These are phyloP conservation scores for Ceratocystis harringtonii DNA, from an alignment of 2,329 filamentous ascomycete species.

Conservation along the genomic window DNA sequence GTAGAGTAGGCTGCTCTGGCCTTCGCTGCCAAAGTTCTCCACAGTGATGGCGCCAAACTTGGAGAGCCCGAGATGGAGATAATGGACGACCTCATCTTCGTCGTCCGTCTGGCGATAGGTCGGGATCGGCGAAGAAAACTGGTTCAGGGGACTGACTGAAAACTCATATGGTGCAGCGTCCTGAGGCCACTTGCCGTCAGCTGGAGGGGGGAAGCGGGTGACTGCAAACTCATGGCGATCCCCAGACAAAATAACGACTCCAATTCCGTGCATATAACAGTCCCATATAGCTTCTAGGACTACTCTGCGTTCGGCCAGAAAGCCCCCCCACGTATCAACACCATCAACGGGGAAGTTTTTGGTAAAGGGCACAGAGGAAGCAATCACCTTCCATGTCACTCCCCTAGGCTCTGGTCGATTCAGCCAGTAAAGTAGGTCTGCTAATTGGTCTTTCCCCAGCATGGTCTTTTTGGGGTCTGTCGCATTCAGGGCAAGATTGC, in stretches of 20 bases:
- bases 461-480: slow-evolving; percentile 61
- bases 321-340: slow-evolving; percentile 88
- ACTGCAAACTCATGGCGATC: slow-evolving; percentile 96
- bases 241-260: slow-evolving; percentile 72
- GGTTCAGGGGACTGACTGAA: slow-evolving; percentile 76
- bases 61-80: slow-evolving; percentile 69
- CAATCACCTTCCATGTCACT: slow-evolving; percentile 85
- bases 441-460: slow-evolving; percentile 65
- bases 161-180: slow-evolving; percentile 70
- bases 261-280: slow-evolving; percentile 55
- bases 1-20: slow-evolving; percentile 64
- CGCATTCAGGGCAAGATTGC: slow-evolving; percentile 41
- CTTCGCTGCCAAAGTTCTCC: slow-evolving; percentile 45
- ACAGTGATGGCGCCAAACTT: slow-evolving; percentile 82
- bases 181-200: slow-evolving; percentile 45
- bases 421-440: slow-evolving; percentile 67
- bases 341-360: slow-evolving; percentile 91
- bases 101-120: slow-evolving; percentile 72
- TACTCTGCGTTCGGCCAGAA: slow-evolving; percentile 60
- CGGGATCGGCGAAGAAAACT: slow-evolving; percentile 78
- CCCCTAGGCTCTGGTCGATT: slow-evolving; percentile 55
- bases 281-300: slow-evolving; percentile 91
- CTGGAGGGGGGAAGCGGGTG: slow-evolving; percentile 57
- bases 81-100: slow-evolving; percentile 74
- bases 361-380: slow-evolving; percentile 84